Conservation (phyloP, 441 rosid genomes). For the Gossypium lobatum region DNA sequence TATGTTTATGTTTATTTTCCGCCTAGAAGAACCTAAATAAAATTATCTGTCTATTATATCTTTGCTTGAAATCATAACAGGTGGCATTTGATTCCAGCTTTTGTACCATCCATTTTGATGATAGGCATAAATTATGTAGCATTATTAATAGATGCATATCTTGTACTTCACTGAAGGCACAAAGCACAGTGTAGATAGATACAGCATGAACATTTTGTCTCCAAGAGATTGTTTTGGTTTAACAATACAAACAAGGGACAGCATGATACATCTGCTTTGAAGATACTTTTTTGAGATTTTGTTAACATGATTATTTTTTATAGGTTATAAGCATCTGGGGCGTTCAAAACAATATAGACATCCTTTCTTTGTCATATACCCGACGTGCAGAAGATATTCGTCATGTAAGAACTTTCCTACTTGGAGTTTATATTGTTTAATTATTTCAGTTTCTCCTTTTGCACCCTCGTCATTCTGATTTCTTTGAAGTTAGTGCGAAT, state of each 20-base stretch:
- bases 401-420: conserved; percentile 31
- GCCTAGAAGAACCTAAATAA: not conserved
- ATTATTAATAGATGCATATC: not conserved
- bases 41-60: not conserved
- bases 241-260: not conserved
- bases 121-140: not conserved
- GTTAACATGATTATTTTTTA: not conserved
- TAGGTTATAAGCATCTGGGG: conserved; percentile 61
- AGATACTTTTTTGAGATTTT: not conserved
- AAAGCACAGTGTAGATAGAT: not conserved
- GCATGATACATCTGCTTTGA: not conserved
- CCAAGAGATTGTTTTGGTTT: not conserved
- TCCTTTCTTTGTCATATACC: conserved; percentile 51
- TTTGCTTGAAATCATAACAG: not conserved
- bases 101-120: not conserved
- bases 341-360: conserved; percentile 41
- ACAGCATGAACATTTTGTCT: not conserved
- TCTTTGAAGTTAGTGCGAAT: not conserved
- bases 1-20: not conserved
- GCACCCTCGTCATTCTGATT: not conserved
- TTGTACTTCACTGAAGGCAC: not conserved
- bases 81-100: not conserved
- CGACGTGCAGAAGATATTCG: conserved; percentile 53
- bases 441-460: not conserved
- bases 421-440: conserved; percentile 1